A percentile compares a stretch with the other conserved stretches of the same genome.
Evolutionary conservation across 2,329 filamentous ascomycete species (phyloP).

Genomic region (Pseudogymnoascus sp.): DNA sequence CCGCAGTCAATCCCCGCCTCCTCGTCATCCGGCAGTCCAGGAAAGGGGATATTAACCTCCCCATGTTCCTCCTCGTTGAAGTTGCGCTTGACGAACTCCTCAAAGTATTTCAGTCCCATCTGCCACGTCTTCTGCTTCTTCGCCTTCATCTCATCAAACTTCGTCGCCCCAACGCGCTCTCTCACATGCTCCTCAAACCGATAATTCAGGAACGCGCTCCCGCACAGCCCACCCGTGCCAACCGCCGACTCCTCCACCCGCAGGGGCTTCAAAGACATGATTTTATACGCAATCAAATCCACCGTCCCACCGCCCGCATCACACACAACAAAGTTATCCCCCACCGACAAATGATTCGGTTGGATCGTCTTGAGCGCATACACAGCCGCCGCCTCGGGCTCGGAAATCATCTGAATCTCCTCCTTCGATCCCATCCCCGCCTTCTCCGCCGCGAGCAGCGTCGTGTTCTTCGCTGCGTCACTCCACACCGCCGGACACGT

Average conservation of each 20-base stretch:
- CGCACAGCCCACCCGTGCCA: conserved; percentile 68
- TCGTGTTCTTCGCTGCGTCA: conserved; percentile 77
- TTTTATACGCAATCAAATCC: conserved; percentile 75
- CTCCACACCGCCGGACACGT: conserved; percentile 81
- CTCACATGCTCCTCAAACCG: conserved; percentile 71
- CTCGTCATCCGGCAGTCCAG: conserved; percentile 67
- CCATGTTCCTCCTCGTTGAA: conserved; percentile 71
- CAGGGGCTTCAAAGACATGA: conserved; percentile 62
- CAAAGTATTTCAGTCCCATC: conserved; percentile 69
- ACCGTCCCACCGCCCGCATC: conserved; percentile 52
- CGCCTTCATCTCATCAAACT: conserved; percentile 66
- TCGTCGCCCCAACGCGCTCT: conserved; percentile 53
- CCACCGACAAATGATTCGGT: conserved; percentile 61
- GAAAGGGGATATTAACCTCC: conserved; percentile 72
- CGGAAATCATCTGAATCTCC: conserved; percentile 69
- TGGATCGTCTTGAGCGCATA: conserved; percentile 74
- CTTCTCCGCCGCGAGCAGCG: conserved; percentile 64
- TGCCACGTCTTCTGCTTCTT: conserved; percentile 75
- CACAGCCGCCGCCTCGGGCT: conserved; percentile 71
- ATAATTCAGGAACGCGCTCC: conserved; percentile 72
- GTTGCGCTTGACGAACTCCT: conserved; percentile 77
- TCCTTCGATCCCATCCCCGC: conserved; percentile 67
- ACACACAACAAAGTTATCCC: conserved; percentile 50
- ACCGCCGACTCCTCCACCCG: conserved; percentile 71
- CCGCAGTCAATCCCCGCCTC: conserved; percentile 66